Base-by-base conservation (phyloP, 2,329 filamentous ascomycete genomes). In the Parascedosporium putredinis region DNA sequence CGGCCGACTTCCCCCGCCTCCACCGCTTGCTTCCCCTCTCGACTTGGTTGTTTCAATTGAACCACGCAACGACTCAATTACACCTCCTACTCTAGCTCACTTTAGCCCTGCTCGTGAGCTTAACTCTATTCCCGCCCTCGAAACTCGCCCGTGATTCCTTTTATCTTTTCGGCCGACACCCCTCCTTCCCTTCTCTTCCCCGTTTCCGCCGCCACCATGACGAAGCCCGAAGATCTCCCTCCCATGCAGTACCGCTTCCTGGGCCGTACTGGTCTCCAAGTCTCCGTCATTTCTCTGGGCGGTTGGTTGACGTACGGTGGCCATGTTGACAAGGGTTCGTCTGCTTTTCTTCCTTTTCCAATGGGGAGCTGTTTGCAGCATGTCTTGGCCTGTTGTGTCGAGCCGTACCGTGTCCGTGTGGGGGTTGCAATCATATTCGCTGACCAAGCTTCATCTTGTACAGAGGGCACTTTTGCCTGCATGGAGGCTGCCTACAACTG, bases 301-400 rank as follows among this genome's bases (percentile, higher is more conserved):
- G 78, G 81, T 56, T 83, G 81, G 82, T 71, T 89, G 48, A 88
- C 85, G 1, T 88, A 86, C 56, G 85, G 85, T 49, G 84, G 83
- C 16, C 81, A 86, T 56, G 80, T 87, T 25, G 79, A 82, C 50
- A 76, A 80, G 60, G 78, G 81, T 81, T 67, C 55, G 68, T 25
- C 20, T 36, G 33, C 20, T 25, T 33, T 25, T n/a, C n/a, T n/a
- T n/a, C n/a, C n/a, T n/a, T n/a, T n/a, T n/a, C n/a, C n/a, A n/a
- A n/a, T n/a, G n/a, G 9, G 29, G 10, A 36, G 20, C 7, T 18
- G 33, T 18, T 36, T 36, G 33, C 5, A 4, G 6, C n/a, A 36
- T 14, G 20, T 7, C 9, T 36, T 14, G 33, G 33, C 33, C 2
- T 36, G 6, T 36, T 18, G n/a, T 14, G 33, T 36, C n/a, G n/a